Evolutionary conservation across 495 filamentous ascomycete species (phyloP).

Genomic region (Letharia lupina): DNA sequence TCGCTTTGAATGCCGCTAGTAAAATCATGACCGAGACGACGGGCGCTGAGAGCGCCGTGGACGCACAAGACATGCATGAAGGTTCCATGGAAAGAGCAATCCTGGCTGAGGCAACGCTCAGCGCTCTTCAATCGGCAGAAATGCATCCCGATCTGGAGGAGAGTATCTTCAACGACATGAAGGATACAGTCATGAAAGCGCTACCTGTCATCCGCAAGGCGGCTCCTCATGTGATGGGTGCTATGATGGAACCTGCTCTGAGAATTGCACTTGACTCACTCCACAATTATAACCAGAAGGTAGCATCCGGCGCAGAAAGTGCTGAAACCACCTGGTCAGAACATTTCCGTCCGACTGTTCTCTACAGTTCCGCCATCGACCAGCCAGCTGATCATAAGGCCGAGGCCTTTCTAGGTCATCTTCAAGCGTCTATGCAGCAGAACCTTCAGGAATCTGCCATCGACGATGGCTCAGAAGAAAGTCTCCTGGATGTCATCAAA

Average conservation of each 20-base stretch:
- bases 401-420: constrained; percentile 21
- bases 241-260: constrained; percentile 25
- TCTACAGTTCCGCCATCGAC: constrained; percentile 20
- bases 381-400: constrained; percentile 18
- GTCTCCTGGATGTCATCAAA: constrained; percentile 26
- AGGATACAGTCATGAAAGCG: constrained; percentile 16
- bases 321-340: constrained; percentile 10
- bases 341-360: constrained; percentile 5
- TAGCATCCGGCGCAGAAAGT: constrained; percentile 17
- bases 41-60: constrained; percentile 15
- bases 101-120: constrained; percentile 30
- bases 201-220: constrained; percentile 20
- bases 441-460: constrained; percentile 21
- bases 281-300: constrained; percentile 20
- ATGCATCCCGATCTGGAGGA: constrained; percentile 16
- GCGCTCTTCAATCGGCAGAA: constrained; percentile 18
- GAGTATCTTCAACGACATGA: constrained; percentile 25
- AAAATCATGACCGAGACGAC: constrained; percentile 14
- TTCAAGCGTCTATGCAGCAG: constrained; percentile 14
- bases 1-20: constrained; percentile 24
- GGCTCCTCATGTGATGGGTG: constrained; percentile 22
- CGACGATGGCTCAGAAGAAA: constrained; percentile 24
- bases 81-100: constrained; percentile 30
- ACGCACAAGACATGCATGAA: constrained; percentile 9
- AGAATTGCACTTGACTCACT: constrained; percentile 23